Base-by-base conservation (phyloP, 169 alveolate species). In the Eimeria praecox region DNA sequence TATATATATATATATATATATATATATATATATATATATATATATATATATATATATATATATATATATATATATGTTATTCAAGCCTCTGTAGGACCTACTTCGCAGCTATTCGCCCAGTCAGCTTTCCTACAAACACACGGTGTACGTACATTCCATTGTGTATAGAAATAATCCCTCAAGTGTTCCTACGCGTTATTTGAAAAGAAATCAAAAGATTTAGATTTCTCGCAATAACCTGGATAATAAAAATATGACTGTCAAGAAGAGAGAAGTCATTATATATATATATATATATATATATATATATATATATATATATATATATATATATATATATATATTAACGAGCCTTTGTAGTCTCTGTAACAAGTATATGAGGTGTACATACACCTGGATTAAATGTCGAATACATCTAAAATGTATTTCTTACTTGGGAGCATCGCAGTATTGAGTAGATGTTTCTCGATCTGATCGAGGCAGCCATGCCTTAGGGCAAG, bases 71-170 rank as follows among this genome's bases (percentile, higher is more conserved):
- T n/a, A n/a, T n/a, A 44, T 44, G 12, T 30, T 22, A 35, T 18
- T 27, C 16, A 30, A 66, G 20, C 16, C 20, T 9, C 16, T 5
- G 6, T 66, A 22, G 2, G 59, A 1, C 78, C 12, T 91, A 91
- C 95, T 24, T 91, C 85, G 80, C 95, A 91, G 91, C 85, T 56
- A 30, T 75, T 77, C 42, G 95, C 95, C 95, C 95, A 91, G 66
- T 77, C 91, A 6, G 80, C 91, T 62, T 91, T 91, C 83, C 95
- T 91, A 24, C 16, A 44, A 8, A 80, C n/a, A n/a, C n/a, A 46
- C 49, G 3, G n/a, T 42, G 49, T 46, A 3, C 14, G 33, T 22
- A 8, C 46, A 82, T 14, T 62, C 38, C 52, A 40, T 5, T 40
- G 35, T 3, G 9, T 35, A 10, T 2, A 69, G 30, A 10, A 69